These are phyloP conservation scores for Pseudopithomyces chartarum DNA, from an alignment of 2,329 filamentous ascomycete genomes.

Conservation along the genomic window DNA sequence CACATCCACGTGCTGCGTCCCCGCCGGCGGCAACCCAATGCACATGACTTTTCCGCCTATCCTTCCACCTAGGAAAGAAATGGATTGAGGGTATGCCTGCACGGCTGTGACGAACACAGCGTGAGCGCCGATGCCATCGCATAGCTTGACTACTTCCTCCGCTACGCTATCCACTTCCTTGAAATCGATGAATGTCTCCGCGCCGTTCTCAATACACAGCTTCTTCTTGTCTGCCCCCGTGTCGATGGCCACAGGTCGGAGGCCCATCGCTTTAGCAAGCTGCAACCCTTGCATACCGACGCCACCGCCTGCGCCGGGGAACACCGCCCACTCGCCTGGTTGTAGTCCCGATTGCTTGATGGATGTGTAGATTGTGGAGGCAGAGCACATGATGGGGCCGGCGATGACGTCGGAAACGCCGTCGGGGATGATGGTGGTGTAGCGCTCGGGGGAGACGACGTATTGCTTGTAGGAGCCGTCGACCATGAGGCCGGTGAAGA, in stretches of 20 bases:
- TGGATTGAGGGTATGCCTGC: conserved; percentile 35
- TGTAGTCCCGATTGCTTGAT: conserved; percentile 56
- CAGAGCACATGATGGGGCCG: conserved; percentile 65
- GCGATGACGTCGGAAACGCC: conserved; percentile 61
- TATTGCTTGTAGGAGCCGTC: conserved; percentile 64
- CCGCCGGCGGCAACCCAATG: conserved; percentile 49
- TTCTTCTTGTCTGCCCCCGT: conserved; percentile 43
- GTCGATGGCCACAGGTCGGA: conserved; percentile 43
- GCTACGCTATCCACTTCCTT: conserved; percentile 38
- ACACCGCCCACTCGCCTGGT: conserved; percentile 58
- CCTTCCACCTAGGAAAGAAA: conserved; percentile 49
- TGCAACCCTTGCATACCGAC: conserved; percentile 64
- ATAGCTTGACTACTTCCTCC: conserved; percentile 38
- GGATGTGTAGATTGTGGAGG: conserved; percentile 63
- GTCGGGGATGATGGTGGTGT: conserved; percentile 61
- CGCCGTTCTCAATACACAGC: conserved; percentile 39
- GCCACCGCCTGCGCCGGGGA: conserved; percentile 52
- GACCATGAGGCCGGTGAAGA: conserved; percentile 52
- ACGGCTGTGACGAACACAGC: conserved; percentile 47
- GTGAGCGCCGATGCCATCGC: conserved; percentile 45
- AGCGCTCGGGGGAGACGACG: conserved; percentile 59
- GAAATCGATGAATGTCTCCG: conserved; percentile 47
- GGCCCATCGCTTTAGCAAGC: conserved; percentile 47
- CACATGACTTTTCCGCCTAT: conserved; percentile 60
- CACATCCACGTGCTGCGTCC: conserved; percentile 35